A percentile compares a stretch with the other conserved stretches of the same genome.
These are phyloP conservation scores for Aspergillus baeticus DNA, from an alignment of 495 filamentous ascomycete genomes.

Conservation along the genomic window DNA sequence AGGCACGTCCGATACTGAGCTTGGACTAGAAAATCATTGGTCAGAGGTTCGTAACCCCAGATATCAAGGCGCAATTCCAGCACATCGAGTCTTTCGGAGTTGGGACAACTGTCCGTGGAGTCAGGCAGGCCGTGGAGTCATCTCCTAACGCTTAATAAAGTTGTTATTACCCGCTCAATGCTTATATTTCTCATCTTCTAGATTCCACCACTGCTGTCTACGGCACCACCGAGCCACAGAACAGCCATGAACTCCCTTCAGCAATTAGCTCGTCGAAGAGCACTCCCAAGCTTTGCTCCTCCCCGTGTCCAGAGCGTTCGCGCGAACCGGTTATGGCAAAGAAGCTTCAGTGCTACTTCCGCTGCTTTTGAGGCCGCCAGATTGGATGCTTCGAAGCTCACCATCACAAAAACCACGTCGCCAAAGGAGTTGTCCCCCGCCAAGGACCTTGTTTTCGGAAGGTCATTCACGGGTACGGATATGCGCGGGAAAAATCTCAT, in stretches of 20 bases:
- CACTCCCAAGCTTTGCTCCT: constrained; percentile 24
- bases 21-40: background rate
- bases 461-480: constrained; percentile 75
- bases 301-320: constrained; percentile 30
- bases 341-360: constrained; percentile 60
- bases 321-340: constrained; percentile 34
- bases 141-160: constrained; percentile 26
- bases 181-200: constrained; percentile 5
- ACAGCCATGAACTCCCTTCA: constrained; percentile 39
- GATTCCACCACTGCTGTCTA: constrained; percentile 2
- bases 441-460: constrained; percentile 82
- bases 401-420: constrained; percentile 67
- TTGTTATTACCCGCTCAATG: constrained; percentile 12
- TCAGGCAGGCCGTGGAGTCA: constrained; percentile 17
- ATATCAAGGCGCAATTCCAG: background rate
- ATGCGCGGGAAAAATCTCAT: background rate
- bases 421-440: constrained; percentile 72
- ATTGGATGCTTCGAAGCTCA: constrained; percentile 74
- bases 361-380: constrained; percentile 55
- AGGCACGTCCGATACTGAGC: background rate
- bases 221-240: background rate
- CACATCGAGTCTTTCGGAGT: constrained; percentile 26
- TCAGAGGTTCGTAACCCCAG: background rate
- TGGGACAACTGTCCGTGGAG: constrained; percentile 27
- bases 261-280: constrained; percentile 41